Evolutionary conservation across 2,329 filamentous ascomycete species (phyloP), one percentile per base, ranked within the genome.

Genomic region (Fusarium sp.): DNA sequence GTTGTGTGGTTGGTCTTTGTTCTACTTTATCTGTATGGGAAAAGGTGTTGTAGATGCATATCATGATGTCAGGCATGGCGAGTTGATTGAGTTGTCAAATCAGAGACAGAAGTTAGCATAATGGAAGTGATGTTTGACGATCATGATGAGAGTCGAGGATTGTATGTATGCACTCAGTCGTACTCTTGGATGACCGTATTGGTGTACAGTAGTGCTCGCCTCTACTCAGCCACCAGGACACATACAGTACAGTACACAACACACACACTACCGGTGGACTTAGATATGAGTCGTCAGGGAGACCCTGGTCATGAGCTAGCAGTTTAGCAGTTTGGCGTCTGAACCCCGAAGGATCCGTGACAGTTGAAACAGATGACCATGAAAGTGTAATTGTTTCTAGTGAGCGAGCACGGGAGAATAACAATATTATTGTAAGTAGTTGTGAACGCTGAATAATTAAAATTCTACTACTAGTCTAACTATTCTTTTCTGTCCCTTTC

Each of bases 301-400:
- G 58, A 42, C 54, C 66, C 66, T 60, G 74, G 57, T 48, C 48
- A 36, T 39, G 58, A 38, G 54, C 59, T 74, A 58, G 44, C 39
- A 34, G 62, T 63, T 59, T 66, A 42, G 39, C 32, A 42, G 59
- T 65, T 56, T 67, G 61, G 63, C 51, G 72, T 70, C 26, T 66
- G 66, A 68, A 51, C 58, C 66, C 75, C 75, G 75, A 69, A 64
- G 68, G 73, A 77, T 72, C 73, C 75, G 75, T 73, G 75, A 63
- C 71, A 75, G 70, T 65, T 47, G 58, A 60, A 59, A 51, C 57
- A 65, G 36, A 75, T 75, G 74, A 75, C 72, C 50, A 54, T 57
- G 30, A 34, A 26, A 62, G 51, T 36, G 45, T 22, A 39, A 56
- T 58, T 50, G 44, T 28, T 52, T 24, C n/a, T 52, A 52, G 50